Percentiles rank a stretch among this genome's conserved stretches.
Evolutionary conservation across 805 yeast species (phyloP).

Genomic region (Teunomyces cretensis): DNA sequence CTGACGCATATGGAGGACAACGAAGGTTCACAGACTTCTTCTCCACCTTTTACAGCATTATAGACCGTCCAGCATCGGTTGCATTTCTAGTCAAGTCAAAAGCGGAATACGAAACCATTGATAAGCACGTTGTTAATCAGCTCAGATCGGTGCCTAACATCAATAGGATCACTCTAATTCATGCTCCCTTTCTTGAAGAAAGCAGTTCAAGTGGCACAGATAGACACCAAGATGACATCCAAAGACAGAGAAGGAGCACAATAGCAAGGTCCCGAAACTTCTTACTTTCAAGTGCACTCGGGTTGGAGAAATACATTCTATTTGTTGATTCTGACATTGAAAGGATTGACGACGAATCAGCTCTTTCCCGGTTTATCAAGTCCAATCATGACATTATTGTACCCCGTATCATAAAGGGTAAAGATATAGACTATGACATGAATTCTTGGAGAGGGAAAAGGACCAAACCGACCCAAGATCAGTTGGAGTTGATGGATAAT

Average conservation of each 20-base stretch:
- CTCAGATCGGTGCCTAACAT: background rate
- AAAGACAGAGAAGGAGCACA: conserved; percentile 33
- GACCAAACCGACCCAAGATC: conserved; percentile 28
- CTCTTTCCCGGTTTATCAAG: conserved; percentile 17
- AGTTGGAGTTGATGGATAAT: conserved; percentile 24
- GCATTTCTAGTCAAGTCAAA: conserved; percentile 33
- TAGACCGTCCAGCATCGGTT: conserved; percentile 13
- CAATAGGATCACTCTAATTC: conserved; percentile 23
- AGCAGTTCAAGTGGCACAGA: conserved; percentile 15
- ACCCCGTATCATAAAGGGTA: conserved; percentile 29
- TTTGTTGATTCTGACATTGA: conserved; percentile 38
- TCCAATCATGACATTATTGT: conserved; percentile 35
- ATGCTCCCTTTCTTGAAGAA: conserved; percentile 36
- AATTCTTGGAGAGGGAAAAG: conserved; percentile 44
- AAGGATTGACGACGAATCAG: conserved; percentile 15
- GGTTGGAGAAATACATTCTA: conserved; percentile 30
- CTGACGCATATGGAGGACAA: conserved; percentile 30
- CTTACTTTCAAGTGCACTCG: conserved; percentile 25
- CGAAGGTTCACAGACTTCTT: conserved; percentile 34
- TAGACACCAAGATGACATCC: conserved; percentile 29
- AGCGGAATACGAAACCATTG: conserved; percentile 23
- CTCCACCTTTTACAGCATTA: conserved; percentile 18
- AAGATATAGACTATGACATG: conserved; percentile 32
- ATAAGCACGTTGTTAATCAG: conserved; percentile 15
- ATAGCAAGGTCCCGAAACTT: conserved; percentile 40